Evolutionary conservation across 2,329 filamentous ascomycete species (phyloP).

Genomic region (Fusarium dlaminii): DNA sequence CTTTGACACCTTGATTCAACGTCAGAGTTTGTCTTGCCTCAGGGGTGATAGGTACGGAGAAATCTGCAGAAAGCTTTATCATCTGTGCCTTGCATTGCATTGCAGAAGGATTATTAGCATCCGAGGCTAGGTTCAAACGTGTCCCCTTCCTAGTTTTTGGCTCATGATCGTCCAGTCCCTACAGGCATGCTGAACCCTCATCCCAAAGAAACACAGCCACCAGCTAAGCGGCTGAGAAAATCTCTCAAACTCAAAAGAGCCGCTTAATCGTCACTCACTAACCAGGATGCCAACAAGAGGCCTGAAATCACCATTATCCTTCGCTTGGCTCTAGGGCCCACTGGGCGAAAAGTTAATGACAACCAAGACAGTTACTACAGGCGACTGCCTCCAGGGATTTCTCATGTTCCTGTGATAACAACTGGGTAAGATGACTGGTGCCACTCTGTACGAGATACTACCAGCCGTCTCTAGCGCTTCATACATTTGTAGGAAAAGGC

Average conservation of each 20-base stretch:
- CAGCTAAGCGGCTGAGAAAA: conserved; percentile 13
- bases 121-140: not conserved
- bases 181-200: not conserved
- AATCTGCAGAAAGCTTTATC: conserved; percentile 5
- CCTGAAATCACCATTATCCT: conserved; percentile 20
- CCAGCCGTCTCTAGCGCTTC: not conserved
- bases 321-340: conserved; percentile 1
- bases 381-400: not conserved
- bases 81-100: conserved; percentile 6
- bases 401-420: not conserved
- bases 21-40: not conserved
- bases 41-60: not conserved
- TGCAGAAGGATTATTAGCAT: not conserved
- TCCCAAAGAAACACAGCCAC: not conserved
- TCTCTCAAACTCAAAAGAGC: conserved; percentile 29
- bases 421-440: not conserved
- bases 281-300: conserved; percentile 11
- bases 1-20: not conserved
- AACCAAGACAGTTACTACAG: not conserved
- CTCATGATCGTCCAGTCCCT: not conserved
- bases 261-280: not conserved
- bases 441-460: not conserved
- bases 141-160: not conserved
- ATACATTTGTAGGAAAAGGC: not conserved
- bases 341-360: not conserved